Evolutionary conservation across 1,284 basidiomycete species (phyloP).

Genomic region (Gymnopus androsaceus): DNA sequence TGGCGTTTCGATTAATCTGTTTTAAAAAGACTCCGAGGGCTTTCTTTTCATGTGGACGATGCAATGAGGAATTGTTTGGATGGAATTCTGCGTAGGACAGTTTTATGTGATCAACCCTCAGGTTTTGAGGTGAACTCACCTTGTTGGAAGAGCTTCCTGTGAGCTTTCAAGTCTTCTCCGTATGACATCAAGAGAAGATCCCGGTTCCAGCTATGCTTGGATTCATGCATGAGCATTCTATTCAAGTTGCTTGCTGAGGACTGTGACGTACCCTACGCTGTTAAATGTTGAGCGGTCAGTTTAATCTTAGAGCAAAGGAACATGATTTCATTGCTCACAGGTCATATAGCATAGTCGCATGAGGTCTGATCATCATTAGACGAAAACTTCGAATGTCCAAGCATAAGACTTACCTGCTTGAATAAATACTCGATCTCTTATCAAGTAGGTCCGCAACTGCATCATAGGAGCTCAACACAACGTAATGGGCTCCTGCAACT

Average conservation of each 20-base stretch:
- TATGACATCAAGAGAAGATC: constrained; percentile 34
- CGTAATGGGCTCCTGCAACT: too few relatives aligned
- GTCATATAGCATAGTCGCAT: neutral
- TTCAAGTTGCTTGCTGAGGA: neutral
- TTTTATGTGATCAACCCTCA: constrained; percentile 27
- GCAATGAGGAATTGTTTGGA: constrained; percentile 1
- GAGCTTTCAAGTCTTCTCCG: constrained; percentile 40
- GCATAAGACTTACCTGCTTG: too few relatives aligned
- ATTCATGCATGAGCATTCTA: neutral
- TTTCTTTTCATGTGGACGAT: neutral
- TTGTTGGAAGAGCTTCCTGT: constrained; percentile 38
- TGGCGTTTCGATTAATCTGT: constrained; percentile 31
- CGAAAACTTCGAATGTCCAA: too few relatives aligned
- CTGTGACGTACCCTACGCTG: constrained; percentile 1
- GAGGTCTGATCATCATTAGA: too few relatives aligned
- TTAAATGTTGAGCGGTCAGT: too few relatives aligned
- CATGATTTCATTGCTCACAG: neutral
- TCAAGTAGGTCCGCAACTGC: too few relatives aligned
- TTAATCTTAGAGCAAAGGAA: neutral
- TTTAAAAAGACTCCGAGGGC: constrained; percentile 30
- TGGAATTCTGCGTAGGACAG: constrained; percentile 30
- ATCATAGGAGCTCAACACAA: too few relatives aligned
- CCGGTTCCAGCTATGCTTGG: constrained; percentile 1
- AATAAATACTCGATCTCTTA: too few relatives aligned
- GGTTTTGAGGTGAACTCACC: constrained; percentile 20